Conservation (phyloP, 257 asterid genomes). For the Penstemon barbatus region DNA sequence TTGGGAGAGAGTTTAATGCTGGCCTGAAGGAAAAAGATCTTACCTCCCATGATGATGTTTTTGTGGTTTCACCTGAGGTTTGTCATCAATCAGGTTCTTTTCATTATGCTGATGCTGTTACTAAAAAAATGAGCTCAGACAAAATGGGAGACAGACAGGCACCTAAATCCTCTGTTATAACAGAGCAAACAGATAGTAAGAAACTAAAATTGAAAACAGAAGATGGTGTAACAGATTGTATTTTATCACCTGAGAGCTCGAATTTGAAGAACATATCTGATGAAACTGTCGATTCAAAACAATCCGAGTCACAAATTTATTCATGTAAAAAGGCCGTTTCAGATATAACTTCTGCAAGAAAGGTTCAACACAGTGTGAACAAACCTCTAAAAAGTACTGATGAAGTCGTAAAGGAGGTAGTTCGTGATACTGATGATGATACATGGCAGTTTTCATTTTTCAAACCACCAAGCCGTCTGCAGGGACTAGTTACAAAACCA, state of each 20-base stretch:
- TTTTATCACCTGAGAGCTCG: constrained; percentile 30
- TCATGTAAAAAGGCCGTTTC: constrained; percentile 36
- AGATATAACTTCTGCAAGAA: constrained; percentile 34
- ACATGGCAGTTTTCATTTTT: constrained; percentile 73
- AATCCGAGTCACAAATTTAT: constrained; percentile 36
- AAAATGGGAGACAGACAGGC: constrained; percentile 28
- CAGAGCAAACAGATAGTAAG: constrained; percentile 37
- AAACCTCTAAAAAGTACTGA: constrained; percentile 39
- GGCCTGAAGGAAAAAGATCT: constrained; percentile 35
- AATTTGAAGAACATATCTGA: constrained; percentile 33
- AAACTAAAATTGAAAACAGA: constrained; percentile 34
- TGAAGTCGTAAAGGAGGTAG: constrained; percentile 36
- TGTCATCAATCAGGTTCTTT: constrained; percentile 33
- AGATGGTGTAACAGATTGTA: constrained; percentile 22
- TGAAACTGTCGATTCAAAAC: constrained; percentile 34
- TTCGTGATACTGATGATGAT: constrained; percentile 53
- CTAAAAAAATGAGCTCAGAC: constrained; percentile 32
- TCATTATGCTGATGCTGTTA: constrained; percentile 30
- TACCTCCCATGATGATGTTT: constrained; percentile 24
- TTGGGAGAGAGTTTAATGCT: constrained; percentile 33
- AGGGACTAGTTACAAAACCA: constrained; percentile 46
- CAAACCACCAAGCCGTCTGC: constrained; percentile 60
- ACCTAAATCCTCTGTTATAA: constrained; percentile 38
- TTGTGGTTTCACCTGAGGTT: constrained; percentile 32
- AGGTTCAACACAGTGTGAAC: constrained; percentile 36